Conservation (phyloP, 2,329 filamentous ascomycete genomes). For the Alternaria solani region DNA sequence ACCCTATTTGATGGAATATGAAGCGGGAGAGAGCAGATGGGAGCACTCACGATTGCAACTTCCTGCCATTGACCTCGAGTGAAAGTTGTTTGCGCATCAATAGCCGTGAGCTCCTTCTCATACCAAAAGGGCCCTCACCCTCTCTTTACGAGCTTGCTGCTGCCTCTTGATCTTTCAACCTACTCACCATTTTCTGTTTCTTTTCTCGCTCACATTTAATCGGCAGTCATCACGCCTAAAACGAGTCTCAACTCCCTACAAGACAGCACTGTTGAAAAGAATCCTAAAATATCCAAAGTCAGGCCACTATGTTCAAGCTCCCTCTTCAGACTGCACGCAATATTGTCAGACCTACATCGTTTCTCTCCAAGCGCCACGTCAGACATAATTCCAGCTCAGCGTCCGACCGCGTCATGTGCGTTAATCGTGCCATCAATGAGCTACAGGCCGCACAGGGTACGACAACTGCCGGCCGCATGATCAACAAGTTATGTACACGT, state of each 20-base stretch:
- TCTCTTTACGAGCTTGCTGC: not conserved
- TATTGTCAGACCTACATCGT: not conserved
- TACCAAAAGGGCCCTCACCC: not conserved
- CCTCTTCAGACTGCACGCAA: not conserved
- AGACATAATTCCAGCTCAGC: not conserved
- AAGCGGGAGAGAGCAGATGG: not conserved
- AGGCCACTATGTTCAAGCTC: conserved; percentile 6
- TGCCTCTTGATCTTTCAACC: not conserved
- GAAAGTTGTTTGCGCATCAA: not conserved
- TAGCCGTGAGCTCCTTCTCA: not conserved
- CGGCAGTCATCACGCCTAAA: not conserved
- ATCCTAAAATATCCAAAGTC: not conserved
- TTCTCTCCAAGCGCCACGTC: not conserved
- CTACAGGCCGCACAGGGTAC: conserved; percentile 3
- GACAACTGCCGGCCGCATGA: conserved; percentile 10
- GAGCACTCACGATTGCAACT: not conserved
- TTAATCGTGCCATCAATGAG: conserved; percentile 2
- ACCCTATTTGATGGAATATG: not conserved
- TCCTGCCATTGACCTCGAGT: not conserved
- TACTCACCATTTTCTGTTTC: not conserved
- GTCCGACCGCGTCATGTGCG: not conserved
- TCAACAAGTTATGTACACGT: conserved; percentile 7
- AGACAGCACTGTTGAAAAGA: not conserved
- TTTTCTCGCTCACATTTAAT: not conserved
- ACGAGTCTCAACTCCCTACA: conserved; percentile 1